These are phyloP conservation scores for Hyphodiscus sp. DNA, from an alignment of 2,329 filamentous ascomycete genomes.

Conservation along the genomic window DNA sequence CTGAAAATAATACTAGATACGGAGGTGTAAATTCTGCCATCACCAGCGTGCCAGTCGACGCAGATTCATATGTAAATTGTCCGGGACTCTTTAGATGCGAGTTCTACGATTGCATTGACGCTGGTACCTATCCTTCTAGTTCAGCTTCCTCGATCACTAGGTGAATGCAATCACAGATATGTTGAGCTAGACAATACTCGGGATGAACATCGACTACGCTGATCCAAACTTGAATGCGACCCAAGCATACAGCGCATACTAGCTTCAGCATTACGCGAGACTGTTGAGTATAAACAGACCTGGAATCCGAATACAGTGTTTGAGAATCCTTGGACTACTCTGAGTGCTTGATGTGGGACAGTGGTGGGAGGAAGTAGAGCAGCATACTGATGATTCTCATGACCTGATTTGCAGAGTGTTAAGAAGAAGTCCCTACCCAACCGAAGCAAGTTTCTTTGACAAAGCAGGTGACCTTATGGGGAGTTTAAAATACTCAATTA, in stretches of 20 bases:
- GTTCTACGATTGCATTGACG: conserved; percentile 8
- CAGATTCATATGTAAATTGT: conserved; percentile 16
- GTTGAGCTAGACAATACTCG: conserved; percentile 6
- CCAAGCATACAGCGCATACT: conserved; percentile 11
- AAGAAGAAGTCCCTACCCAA: too few relatives aligned
- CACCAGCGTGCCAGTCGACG: conserved; percentile 2
- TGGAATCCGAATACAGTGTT: conserved; percentile 13
- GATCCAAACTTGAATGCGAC: conserved; percentile 10
- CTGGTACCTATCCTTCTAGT: conserved; percentile 3
- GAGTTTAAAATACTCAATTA: background rate
- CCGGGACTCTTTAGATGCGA: conserved; percentile 14
- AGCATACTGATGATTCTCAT: background rate
- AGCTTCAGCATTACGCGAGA: conserved; percentile 10
- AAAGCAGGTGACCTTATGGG: background rate
- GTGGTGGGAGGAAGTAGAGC: background rate
- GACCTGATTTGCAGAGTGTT: too few relatives aligned
- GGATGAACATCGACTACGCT: conserved; percentile 19
- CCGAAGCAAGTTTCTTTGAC: too few relatives aligned
- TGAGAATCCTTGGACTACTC: conserved; percentile 13
- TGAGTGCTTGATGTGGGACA: background rate
- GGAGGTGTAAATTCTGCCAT: conserved; percentile 12
- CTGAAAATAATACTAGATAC: conserved; percentile 1
- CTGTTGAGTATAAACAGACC: conserved; percentile 7
- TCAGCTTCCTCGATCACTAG: background rate
- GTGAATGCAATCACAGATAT: background rate